Evolutionary conservation across 1,284 basidiomycete species (phyloP), one percentile per base, ranked within the genome.

Genomic region (Amylostereum chailletii): DNA sequence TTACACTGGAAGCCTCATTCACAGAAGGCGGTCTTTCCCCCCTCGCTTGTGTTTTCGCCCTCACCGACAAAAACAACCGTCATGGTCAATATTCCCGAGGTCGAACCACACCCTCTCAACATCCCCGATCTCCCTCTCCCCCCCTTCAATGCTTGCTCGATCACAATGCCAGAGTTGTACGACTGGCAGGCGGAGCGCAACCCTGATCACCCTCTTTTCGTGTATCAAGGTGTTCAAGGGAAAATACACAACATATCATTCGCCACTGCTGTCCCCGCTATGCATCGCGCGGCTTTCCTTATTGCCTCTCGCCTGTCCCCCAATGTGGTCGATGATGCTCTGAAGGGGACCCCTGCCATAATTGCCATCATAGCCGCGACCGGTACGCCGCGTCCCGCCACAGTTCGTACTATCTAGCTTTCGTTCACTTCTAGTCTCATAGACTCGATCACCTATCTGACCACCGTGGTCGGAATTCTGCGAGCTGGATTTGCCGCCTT

Each of bases 361-460:
- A 34, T 63, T 11, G 62, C 57, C 5, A 55, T 56, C 5, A 27
- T 63, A 11, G 54, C 60, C 3, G 51, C 55, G 5, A 34, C 57
- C 34, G 61, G 61, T 61, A 26, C 31, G 58, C 43, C 9, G 9
- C 51, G 34, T 11, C 36, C 47, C 27, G 27, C 11, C n/a, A 2
- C 7, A 4, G 10, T 9, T 8, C 26, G 31, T 31, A 47, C 7
- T 45, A 31, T 10, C 10, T 19, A 32, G 4, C 30, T 9, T 30
- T 48, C 34, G 51, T 42, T 37, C 30, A 38, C 34, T 43, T 11
- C n/a, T 32, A 36, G n/a, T 32, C 31, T 11, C 32, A 1, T 34
- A 65, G 67, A 69, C 47, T 62, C 65, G 6, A 57, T 66, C 52
- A 64, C 65, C 1, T 67, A 61, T 34, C 56, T 57, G 46, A 56